These are phyloP conservation scores for Agapanthus africanus DNA, from an alignment of 106 monocot genomes.

Conservation along the genomic window DNA sequence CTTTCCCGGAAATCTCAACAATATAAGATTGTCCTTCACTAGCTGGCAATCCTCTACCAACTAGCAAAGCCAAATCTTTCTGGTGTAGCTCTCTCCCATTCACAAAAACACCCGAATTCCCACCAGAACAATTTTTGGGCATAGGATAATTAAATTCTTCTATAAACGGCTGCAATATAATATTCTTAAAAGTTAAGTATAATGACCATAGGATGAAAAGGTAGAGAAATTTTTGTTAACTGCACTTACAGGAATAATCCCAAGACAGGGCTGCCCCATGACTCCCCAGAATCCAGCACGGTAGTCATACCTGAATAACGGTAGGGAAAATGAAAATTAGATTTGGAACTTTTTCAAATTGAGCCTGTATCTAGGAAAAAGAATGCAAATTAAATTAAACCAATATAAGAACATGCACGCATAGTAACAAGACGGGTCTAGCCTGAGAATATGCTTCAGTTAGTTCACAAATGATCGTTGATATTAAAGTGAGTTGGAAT, in stretches of 20 bases:
- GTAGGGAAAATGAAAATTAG: not conserved
- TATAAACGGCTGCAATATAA: slow-evolving; percentile 68
- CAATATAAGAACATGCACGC: not conserved
- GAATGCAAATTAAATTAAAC: not conserved
- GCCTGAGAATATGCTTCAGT: not conserved
- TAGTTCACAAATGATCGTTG: not conserved
- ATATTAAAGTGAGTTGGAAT: too few species aligned
- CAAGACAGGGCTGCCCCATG: slow-evolving; percentile 79
- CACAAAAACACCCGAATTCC: slow-evolving; percentile 72
- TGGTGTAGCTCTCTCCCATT: slow-evolving; percentile 97
- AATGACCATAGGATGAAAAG: not conserved
- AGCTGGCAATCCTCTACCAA: slow-evolving; percentile 61
- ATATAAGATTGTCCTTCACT: slow-evolving; percentile 45
- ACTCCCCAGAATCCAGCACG: slow-evolving; percentile 98
- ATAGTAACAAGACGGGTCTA: not conserved
- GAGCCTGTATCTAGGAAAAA: not conserved
- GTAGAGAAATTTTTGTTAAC: not conserved
- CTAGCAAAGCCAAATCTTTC: slow-evolving; percentile 76
- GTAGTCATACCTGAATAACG: slow-evolving; percentile 78
- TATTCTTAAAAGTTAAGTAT: not conserved
- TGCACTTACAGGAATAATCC: slow-evolving; percentile 90
- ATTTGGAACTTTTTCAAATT: not conserved
- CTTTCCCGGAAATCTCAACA: slow-evolving; percentile 80
- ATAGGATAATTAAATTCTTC: slow-evolving; percentile 92
- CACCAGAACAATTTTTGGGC: slow-evolving; percentile 75